Conservation (phyloP, 345 rosid species). For the Populus pruinosa region DNA sequence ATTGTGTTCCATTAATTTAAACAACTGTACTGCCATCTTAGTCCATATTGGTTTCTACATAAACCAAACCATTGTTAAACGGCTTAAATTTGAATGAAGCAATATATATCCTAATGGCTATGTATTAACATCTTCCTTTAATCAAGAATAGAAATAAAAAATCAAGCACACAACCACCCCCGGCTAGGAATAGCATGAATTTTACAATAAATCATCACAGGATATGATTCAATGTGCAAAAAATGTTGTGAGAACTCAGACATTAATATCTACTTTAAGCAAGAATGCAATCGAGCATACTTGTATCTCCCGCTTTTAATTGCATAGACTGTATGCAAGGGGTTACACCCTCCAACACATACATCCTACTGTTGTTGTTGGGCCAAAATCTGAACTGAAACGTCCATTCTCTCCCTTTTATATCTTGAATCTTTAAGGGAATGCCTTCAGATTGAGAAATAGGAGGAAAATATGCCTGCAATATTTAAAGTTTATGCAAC, state of each 20-base stretch:
- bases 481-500: constrained; percentile 19
- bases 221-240: neutral
- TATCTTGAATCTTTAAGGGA: constrained; percentile 80
- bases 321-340: constrained; percentile 96
- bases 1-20: neutral
- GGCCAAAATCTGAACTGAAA: constrained; percentile 99
- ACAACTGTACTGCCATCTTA: neutral
- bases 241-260: neutral
- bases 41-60: neutral
- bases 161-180: constrained; percentile 49
- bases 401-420: constrained; percentile 86
- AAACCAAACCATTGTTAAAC: neutral
- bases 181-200: constrained; percentile 58
- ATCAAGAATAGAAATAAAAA: constrained; percentile 8
- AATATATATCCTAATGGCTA: neutral
- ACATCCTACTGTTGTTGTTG: constrained; percentile 97
- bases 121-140: neutral
- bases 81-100: neutral
- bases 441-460: constrained; percentile 91
- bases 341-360: constrained; percentile 95
- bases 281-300: constrained; percentile 34
- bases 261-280: constrained; percentile 2
- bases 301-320: constrained; percentile 85
- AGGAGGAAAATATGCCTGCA: constrained; percentile 91
- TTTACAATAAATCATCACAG: constrained; percentile 29